Base-by-base conservation (phyloP, 176 grass and related monocot genomes). In the Ananas comosus region DNA sequence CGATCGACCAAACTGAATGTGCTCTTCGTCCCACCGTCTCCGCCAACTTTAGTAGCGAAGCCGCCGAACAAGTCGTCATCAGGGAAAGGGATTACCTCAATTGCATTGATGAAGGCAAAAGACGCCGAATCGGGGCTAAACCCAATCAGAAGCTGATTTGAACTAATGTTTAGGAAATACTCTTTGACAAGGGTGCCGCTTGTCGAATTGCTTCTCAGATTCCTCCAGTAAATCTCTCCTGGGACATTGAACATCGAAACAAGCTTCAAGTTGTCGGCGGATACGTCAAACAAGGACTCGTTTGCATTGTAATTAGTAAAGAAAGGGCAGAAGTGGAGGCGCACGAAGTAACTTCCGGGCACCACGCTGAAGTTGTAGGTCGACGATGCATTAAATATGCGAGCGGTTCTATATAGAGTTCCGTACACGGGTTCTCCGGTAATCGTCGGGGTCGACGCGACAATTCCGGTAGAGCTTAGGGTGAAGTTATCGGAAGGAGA, bases 151-250 rank as follows among this genome's bases (percentile, higher is more conserved):
- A 77, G 75, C 33, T 69, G 17, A 11, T 49, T 28, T 1, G 66
- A 67, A 49, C n/a, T 17, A 11, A 77, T 25, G 23, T 49, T 16
- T 17, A 77, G 33, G 17, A 50, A 69, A 18, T 69, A 77, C 53
- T 77, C 75, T 49, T 69, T 77, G 33, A 77, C 52, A 16, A 77
- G 51, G 8, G 53, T 51, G 2, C 52, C 50, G 14, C 5, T 18
- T 21, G 9, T 77, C 1, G 65, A 51, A 18, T 69, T 77, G 65
- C 66, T 77, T 53, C 29, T 58, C 18, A 9, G 49, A 18, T 77
- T 77, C 51, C 69, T 77, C 65, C 65, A 77, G 23, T 77, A 51
- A 59, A 77, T 77, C 53, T 77, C 75, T 8, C 52, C 51, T 12
- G 52, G 75, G 65, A 50, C 66, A 18, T 63, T 61, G 65, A 77